phyloP scores from a whole-genome alignment of 2,329 filamentous ascomycete genomes.

The Teratosphaeria epicoccoides region DNA sequence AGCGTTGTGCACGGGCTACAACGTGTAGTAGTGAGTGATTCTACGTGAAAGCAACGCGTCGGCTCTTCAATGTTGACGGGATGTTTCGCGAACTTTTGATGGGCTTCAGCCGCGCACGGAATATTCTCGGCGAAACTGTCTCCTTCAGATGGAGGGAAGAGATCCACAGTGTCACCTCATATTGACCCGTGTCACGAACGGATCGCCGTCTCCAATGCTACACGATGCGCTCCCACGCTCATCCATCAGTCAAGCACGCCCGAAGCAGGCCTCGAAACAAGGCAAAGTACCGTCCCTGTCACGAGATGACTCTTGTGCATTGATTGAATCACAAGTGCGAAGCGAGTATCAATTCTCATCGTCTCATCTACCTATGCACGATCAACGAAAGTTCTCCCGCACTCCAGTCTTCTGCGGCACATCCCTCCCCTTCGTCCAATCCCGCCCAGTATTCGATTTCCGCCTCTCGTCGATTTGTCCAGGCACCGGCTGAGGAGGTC shows the following conservation, averaged over 20 bases:
- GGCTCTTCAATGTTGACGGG: not conserved
- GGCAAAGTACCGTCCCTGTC: not conserved
- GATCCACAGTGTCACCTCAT: too few relatives aligned
- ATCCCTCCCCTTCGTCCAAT: not conserved
- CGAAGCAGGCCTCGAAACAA: too few relatives aligned
- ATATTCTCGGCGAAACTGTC: not conserved
- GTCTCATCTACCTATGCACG: not conserved
- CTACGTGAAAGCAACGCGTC: not conserved
- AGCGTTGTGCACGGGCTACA: too few relatives aligned
- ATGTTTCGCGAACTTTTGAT: not conserved
- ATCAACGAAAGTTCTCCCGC: not conserved
- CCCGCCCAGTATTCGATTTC: not conserved
- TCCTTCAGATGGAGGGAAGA: not conserved
- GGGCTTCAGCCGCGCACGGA: not conserved
- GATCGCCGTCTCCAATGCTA: too few relatives aligned
- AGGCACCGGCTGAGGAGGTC: not conserved
- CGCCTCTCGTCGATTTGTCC: not conserved
- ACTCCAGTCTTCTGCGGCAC: not conserved
- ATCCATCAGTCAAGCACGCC: too few relatives aligned
- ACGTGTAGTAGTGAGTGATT: too few relatives aligned
- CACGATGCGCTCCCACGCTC: not conserved
- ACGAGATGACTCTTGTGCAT: not conserved
- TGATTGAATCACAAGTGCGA: not conserved
- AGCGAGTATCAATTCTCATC: not conserved
- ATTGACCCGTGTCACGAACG: too few relatives aligned